Evolutionary conservation across 106 monocot species (phyloP).

Genomic region (Allium fistulosum): DNA sequence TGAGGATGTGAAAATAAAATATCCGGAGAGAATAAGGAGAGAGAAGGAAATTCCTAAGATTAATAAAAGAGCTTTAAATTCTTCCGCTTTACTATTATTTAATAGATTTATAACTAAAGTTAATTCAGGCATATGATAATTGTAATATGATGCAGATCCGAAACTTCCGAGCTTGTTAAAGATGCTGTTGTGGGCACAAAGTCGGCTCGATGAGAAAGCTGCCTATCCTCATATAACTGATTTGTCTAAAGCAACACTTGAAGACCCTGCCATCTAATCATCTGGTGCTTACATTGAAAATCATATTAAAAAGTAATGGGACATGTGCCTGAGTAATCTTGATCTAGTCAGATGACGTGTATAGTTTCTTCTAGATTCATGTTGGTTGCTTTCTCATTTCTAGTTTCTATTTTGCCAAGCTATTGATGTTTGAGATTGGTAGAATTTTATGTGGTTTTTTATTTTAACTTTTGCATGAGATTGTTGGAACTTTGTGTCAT

Average conservation of each 20-base stretch:
- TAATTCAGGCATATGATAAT: no score
- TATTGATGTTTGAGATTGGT: no score
- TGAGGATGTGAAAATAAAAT: no score
- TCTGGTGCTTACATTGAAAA: not conserved
- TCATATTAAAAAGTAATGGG: not conserved
- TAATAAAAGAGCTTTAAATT: no score
- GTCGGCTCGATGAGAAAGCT: conserved; percentile 72
- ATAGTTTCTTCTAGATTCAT: conserved; percentile 6
- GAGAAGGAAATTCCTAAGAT: no score
- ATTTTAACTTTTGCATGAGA: no score
- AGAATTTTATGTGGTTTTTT: no score
- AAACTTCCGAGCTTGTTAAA: conserved; percentile 55
- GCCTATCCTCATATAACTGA: conserved; percentile 53
- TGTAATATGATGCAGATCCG: conserved; percentile 23
- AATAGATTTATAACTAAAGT: not conserved
- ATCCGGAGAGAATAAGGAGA: no score
- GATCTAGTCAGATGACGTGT: not conserved
- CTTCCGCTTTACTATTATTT: no score
- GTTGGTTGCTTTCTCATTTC: conserved; percentile 1
- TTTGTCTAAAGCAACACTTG: conserved; percentile 39
- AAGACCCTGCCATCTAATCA: conserved; percentile 42
- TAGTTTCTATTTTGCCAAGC: not conserved
- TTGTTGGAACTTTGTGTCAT: no score
- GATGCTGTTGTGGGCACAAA: conserved; percentile 58
- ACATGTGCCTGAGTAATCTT: not conserved